Base-by-base conservation (phyloP, 83 land plant genomes). In the Diphasiastrum complanatum region DNA sequence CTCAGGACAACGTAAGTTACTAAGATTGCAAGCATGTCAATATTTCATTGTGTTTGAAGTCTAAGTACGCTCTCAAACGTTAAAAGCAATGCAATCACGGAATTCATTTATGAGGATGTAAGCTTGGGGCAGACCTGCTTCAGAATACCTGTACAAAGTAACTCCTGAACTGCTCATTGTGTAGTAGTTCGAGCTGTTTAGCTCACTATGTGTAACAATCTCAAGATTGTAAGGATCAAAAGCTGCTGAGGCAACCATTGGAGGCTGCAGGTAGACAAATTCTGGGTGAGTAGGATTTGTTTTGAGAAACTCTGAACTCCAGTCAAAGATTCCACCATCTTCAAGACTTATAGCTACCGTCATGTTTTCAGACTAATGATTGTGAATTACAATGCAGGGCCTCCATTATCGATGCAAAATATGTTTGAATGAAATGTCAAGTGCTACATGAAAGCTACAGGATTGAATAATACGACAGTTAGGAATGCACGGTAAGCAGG, bases 51-150 rank as follows among this genome's bases (percentile, higher is more conserved):
- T n/a, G n/a, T n/a, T n/a, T n/a, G n/a, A n/a, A n/a, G n/a, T n/a
- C n/a, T n/a, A n/a, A n/a, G n/a, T n/a, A n/a, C n/a, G n/a, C n/a
- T n/a, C n/a, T n/a, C n/a, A n/a, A n/a, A n/a, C n/a, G n/a, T n/a
- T n/a, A n/a, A n/a, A n/a, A n/a, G n/a, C n/a, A n/a, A n/a, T n/a
- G n/a, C n/a, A n/a, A n/a, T n/a, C n/a, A n/a, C n/a, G n/a, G n/a
- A n/a, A n/a, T n/a, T n/a, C n/a, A n/a, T n/a, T n/a, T n/a, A n/a
- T n/a, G n/a, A n/a, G n/a, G n/a, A n/a, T n/a, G n/a, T n/a, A n/a
- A n/a, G n/a, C n/a, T n/a, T n/a, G n/a, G n/a, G n/a, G n/a, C 22
- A 23, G 18, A 73, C 76, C 76, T 73, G 72, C 72, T 48, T 73
- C 66, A 1, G 51, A 35, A 67, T 73, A 65, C 11, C 66, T 50